Percentiles rank a stretch among this genome's conserved stretches.
These are phyloP conservation scores for Suhomyces sp. DNA, from an alignment of 805 yeast genomes.

Conservation along the genomic window DNA sequence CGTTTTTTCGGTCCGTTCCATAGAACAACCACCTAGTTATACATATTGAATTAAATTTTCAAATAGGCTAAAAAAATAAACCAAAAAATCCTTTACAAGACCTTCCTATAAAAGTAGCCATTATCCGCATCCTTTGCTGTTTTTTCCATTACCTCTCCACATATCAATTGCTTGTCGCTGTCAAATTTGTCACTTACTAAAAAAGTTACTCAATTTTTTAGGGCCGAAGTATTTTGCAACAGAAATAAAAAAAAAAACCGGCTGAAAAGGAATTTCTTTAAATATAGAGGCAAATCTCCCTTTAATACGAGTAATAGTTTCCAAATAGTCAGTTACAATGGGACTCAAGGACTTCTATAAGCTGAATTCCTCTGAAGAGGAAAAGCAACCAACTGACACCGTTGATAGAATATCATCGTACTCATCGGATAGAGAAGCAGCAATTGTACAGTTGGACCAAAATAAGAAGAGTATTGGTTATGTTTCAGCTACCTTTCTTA, in stretches of 20 bases:
- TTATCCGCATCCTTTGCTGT: not conserved
- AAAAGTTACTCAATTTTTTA: not conserved
- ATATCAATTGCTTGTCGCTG: not conserved
- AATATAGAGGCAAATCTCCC: not conserved
- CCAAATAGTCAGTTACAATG: slow-evolving; percentile 5
- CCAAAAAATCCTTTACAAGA: not conserved
- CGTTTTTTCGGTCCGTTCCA: not conserved
- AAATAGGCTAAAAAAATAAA: not conserved
- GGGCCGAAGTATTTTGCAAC: not conserved
- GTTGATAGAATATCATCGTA: slow-evolving; percentile 5
- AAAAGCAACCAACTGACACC: slow-evolving; percentile 1
- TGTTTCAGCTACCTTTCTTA: slow-evolving; percentile 46
- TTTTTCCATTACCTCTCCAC: not conserved
- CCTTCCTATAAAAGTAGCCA: not conserved
- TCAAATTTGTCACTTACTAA: not conserved
- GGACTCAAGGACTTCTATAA: slow-evolving; percentile 9
- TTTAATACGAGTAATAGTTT: not conserved
- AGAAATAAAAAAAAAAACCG: not conserved
- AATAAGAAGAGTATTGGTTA: slow-evolving; percentile 46
- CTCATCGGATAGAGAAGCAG: slow-evolving; percentile 21
- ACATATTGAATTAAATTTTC: not conserved
- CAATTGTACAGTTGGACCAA: slow-evolving; percentile 39
- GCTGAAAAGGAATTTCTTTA: not conserved
- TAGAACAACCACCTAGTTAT: not conserved
- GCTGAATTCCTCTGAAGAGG: slow-evolving; percentile 6